phyloP scores from a whole-genome alignment of 371 early-diverging fungal genomes.

The Mucor mucedo region DNA sequence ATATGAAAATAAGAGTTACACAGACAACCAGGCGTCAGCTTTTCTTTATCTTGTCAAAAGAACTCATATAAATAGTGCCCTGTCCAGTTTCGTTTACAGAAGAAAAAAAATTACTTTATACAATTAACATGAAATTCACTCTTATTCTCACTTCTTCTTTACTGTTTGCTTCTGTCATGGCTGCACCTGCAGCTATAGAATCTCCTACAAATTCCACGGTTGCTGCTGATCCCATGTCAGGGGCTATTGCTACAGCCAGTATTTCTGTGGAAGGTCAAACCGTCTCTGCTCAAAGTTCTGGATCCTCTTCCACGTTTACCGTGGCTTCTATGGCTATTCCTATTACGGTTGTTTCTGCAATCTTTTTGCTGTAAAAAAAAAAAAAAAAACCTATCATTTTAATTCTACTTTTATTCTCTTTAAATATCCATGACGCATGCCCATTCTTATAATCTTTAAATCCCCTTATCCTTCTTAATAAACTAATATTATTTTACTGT shows the following conservation, averaged over 20 bases:
- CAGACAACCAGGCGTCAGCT: too few relatives aligned
- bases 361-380: neutral
- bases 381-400: too few relatives aligned
- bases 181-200: neutral
- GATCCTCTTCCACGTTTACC: neutral
- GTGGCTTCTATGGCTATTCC: neutral
- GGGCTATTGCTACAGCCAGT: neutral
- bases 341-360: neutral
- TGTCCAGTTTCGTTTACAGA: neutral
- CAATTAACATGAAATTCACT: neutral
- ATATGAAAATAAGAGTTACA: too few relatives aligned
- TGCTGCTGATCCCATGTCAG: neutral
- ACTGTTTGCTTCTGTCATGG: neutral
- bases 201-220: neutral
- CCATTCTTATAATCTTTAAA: too few relatives aligned
- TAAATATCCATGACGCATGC: neutral
- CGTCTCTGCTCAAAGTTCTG: neutral
- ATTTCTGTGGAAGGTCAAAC: neutral
- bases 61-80: neutral
- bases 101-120: neutral
- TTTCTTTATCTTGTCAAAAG: too few relatives aligned
- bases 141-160: neutral
- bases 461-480: too few relatives aligned
- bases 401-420: neutral
- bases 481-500: too few relatives aligned